phyloP scores from a whole-genome alignment of 2,329 filamentous ascomycete genomes.

The Parastagonospora avenae region DNA sequence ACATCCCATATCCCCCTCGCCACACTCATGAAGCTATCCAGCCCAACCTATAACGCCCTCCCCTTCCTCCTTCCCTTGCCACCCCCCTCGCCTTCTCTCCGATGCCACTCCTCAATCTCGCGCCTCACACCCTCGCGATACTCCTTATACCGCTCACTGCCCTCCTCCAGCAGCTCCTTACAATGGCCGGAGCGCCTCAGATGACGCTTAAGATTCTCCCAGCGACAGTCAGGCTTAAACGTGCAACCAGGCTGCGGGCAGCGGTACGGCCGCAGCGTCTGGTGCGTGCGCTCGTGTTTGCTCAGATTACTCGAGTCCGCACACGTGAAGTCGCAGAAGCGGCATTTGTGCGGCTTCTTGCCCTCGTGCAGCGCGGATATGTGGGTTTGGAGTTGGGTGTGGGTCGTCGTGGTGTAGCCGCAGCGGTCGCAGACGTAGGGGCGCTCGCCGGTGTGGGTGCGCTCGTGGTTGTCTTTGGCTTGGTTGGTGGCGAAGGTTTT shows the following conservation, averaged over 20 bases:
- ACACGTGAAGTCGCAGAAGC: constrained; percentile 46
- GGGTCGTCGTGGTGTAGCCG: constrained; percentile 46
- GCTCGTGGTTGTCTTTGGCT: constrained; percentile 48
- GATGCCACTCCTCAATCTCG: constrained; percentile 43
- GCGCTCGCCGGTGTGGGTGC: constrained; percentile 45
- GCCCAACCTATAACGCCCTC: neutral
- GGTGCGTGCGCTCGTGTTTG: constrained; percentile 46
- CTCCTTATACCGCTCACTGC: constrained; percentile 38
- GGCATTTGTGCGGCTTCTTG: constrained; percentile 46
- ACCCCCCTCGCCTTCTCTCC: constrained; percentile 32
- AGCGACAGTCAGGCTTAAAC: constrained; percentile 46
- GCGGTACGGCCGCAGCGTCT: constrained; percentile 44
- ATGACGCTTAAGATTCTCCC: constrained; percentile 48
- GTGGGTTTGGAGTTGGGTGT: constrained; percentile 47
- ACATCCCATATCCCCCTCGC: neutral
- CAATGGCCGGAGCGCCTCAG: constrained; percentile 45
- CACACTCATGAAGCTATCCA: neutral
- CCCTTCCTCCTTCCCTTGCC: constrained; percentile 31
- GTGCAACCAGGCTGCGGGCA: constrained; percentile 45
- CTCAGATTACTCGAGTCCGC: constrained; percentile 45
- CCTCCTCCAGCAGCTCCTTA: constrained; percentile 39
- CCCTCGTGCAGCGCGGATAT: constrained; percentile 44
- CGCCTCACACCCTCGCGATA: constrained; percentile 40
- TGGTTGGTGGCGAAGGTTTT: constrained; percentile 49
- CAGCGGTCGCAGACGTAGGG: constrained; percentile 46